Evolutionary conservation across 768 basidiomycete species (phyloP).

Genomic region (Serpula lacrymans): DNA sequence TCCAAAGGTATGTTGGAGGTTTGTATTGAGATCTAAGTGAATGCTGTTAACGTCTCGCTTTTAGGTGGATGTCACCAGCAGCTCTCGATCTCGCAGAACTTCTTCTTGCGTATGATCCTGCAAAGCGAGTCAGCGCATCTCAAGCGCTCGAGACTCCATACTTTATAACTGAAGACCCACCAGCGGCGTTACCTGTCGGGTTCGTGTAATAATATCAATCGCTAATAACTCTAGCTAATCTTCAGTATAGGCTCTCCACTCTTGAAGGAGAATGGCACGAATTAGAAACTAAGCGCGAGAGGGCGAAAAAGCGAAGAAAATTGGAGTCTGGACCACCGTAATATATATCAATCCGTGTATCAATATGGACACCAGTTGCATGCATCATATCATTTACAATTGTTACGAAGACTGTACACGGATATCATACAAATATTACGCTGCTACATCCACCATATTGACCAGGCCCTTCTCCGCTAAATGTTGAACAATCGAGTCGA

Average conservation of each 20-base stretch:
- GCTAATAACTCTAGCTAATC: slow-evolving; percentile 6
- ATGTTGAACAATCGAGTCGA: slow-evolving; percentile 84
- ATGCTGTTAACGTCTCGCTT: not conserved
- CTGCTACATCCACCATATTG: slow-evolving; percentile 24
- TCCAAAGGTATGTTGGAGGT: slow-evolving; percentile 62
- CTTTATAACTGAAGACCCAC: slow-evolving; percentile 78
- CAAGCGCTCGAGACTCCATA: slow-evolving; percentile 83
- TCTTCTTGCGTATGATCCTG: slow-evolving; percentile 79
- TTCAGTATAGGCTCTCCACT: slow-evolving; percentile 55
- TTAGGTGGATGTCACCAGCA: slow-evolving; percentile 82
- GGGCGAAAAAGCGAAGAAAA: slow-evolving; percentile 76
- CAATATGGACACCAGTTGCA: slow-evolving; percentile 23
- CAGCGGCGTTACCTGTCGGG: slow-evolving; percentile 73
- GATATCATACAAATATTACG: slow-evolving; percentile 9
- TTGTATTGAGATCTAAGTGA: not conserved
- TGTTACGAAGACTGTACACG: slow-evolving; percentile 14
- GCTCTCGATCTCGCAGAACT: slow-evolving; percentile 85
- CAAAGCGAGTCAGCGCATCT: slow-evolving; percentile 66
- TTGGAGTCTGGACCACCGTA: slow-evolving; percentile 45
- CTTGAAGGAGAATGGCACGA: slow-evolving; percentile 98
- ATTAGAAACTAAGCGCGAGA: slow-evolving; percentile 89
- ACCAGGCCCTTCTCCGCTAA: slow-evolving; percentile 72
- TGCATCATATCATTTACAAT: slow-evolving; percentile 26
- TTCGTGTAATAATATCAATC: slow-evolving; percentile 36
- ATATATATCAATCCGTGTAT: slow-evolving; percentile 14